A percentile compares a stretch with the other conserved stretches of the same genome.
Evolutionary conservation across 2,329 filamentous ascomycete species (phyloP).

Genomic region (Aspergillus neoniger): DNA sequence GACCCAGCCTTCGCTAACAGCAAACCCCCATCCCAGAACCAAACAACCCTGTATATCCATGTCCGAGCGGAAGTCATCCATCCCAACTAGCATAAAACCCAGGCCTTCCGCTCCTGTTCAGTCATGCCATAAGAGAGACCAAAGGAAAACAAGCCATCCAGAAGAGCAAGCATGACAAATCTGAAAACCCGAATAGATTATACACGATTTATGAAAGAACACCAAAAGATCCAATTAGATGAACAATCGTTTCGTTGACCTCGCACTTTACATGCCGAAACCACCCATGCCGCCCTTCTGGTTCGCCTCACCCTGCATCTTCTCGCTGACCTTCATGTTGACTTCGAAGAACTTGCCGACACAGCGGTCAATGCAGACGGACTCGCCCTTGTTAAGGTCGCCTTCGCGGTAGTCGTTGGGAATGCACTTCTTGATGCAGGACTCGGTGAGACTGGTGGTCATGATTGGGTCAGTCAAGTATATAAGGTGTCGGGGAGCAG

Average conservation of each 20-base stretch:
- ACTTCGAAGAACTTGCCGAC: slow-evolving; percentile 98
- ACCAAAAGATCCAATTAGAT: slow-evolving; percentile 5
- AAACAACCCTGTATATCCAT: slow-evolving; percentile 1
- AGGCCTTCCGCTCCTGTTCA: neutral
- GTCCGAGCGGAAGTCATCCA: slow-evolving; percentile 4
- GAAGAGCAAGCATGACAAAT: neutral
- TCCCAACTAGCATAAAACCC: neutral
- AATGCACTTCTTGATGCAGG: slow-evolving; percentile 92
- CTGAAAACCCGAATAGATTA: slow-evolving; percentile 14
- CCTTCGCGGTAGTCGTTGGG: slow-evolving; percentile 89
- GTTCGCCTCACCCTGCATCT: slow-evolving; percentile 87
- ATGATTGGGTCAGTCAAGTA: slow-evolving; percentile 1
- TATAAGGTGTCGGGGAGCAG: neutral
- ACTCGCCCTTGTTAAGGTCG: slow-evolving; percentile 98
- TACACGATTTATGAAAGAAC: slow-evolving; percentile 4
- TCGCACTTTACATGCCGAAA: slow-evolving; percentile 46
- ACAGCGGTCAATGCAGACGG: slow-evolving; percentile 96
- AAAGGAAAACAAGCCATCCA: neutral
- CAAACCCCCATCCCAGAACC: neutral
- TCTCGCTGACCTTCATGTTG: slow-evolving; percentile 95
- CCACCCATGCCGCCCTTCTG: slow-evolving; percentile 58
- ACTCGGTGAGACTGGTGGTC: slow-evolving; percentile 70
- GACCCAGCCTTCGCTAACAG: neutral
- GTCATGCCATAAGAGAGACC: neutral
- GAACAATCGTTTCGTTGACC: slow-evolving; percentile 2